Evolutionary conservation across 2,329 filamentous ascomycete genomes (phyloP).

Genomic region (Endothia cerciana): DNA sequence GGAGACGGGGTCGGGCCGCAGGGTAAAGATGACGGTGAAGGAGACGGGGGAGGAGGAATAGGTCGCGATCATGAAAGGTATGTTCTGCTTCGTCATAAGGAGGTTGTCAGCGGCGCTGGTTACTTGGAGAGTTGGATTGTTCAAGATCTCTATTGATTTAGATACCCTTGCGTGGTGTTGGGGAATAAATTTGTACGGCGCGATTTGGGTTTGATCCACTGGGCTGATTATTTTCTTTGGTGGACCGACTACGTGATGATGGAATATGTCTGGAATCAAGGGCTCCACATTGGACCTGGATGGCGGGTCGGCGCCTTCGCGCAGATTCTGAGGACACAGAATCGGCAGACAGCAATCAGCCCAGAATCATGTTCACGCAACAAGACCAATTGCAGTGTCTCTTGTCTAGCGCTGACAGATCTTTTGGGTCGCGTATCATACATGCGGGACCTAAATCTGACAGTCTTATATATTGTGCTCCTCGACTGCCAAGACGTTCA

Average conservation of each 20-base stretch:
- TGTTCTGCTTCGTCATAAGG: background rate
- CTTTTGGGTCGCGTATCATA: background rate
- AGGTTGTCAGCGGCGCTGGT: background rate
- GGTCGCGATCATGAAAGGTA: background rate
- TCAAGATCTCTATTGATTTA: slow-evolving; percentile 17
- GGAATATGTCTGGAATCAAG: background rate
- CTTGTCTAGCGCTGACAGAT: background rate
- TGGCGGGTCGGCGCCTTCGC: background rate
- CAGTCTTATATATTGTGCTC: background rate
- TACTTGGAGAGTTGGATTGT: background rate
- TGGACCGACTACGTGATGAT: background rate
- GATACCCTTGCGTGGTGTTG: slow-evolving; percentile 23
- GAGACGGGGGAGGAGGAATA: background rate
- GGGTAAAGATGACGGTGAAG: background rate
- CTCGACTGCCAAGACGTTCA: too few relatives aligned
- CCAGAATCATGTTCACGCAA: background rate
- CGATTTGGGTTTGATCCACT: background rate
- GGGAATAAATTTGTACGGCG: background rate
- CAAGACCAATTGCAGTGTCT: too few relatives aligned
- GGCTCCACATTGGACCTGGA: background rate
- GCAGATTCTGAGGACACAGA: background rate
- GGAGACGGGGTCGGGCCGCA: slow-evolving; percentile 10
- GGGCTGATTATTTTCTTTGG: background rate
- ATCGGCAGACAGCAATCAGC: background rate
- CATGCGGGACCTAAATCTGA: background rate